Evolutionary conservation across 192 early-diverging fungal species (phyloP), one percentile per base, ranked within the genome.

Genomic region (Gamsiella multidivaricata): DNA sequence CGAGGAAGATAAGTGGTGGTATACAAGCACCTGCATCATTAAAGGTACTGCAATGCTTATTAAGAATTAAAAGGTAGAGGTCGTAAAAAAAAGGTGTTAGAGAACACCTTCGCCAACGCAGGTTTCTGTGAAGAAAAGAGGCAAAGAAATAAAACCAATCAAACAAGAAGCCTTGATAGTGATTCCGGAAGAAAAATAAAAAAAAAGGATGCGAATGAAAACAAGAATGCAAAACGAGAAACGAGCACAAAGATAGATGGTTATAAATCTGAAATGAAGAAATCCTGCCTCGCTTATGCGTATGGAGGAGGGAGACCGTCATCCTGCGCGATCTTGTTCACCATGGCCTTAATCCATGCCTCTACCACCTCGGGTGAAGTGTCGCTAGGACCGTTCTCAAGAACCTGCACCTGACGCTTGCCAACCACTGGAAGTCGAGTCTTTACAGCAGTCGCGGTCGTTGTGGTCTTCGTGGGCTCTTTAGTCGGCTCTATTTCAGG

Each of bases 261-360:
- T n/a, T n/a, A n/a, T n/a, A n/a, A n/a, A n/a, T n/a, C n/a, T n/a
- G n/a, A n/a, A n/a, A n/a, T n/a, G n/a, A n/a, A n/a, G n/a, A n/a
- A n/a, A n/a, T n/a, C n/a, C n/a, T n/a, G n/a, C 41, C 32, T 46
- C 8, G 29, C 57, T 51, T 74, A 47, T 39, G 1, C 31, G 18
- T 60, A 66, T n/a, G 65, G 65, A 50, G 73, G 43, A 32, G 74
- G 23, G 45, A 53, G 29, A 37, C 65, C 65, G 9, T 66, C 39
- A n/a, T 64, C 47, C 18, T 3, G 11, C 10, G 74, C 65, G 14
- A 69, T 11, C 61, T 69, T 55, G 61, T 78, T 78, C 20, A 53
- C 65, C 34, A 63, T 33, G 14, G 43, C 52, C 60, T 78, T 78
- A 49, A 78, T 26, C 74, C 74, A 78, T 29, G 54, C 60, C 47